These are phyloP conservation scores for Talaromyces amestolkiae DNA, from an alignment of 2,329 filamentous ascomycete genomes.

Conservation along the genomic window DNA sequence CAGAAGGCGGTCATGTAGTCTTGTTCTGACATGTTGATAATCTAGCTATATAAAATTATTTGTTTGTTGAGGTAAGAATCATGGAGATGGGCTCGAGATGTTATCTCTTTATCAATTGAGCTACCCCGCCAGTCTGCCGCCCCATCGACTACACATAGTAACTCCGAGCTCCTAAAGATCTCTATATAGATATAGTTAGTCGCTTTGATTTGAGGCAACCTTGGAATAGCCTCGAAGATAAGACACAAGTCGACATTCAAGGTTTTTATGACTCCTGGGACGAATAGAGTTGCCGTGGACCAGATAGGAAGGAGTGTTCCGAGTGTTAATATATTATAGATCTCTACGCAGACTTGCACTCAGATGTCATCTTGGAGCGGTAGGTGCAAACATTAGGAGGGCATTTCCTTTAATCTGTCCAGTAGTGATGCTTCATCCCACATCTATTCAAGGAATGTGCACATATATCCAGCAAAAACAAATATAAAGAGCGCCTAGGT, in stretches of 20 bases:
- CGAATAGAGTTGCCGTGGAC: not conserved
- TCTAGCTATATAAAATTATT: not conserved
- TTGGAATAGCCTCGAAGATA: not conserved
- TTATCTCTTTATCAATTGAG: not conserved
- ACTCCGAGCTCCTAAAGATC: not conserved
- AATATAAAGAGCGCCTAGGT: not conserved
- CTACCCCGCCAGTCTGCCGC: not conserved
- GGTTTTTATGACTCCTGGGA: not conserved
- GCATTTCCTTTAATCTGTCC: not conserved
- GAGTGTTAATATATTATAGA: not conserved
- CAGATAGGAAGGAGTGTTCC: not conserved
- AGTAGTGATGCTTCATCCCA: not conserved
- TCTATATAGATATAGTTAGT: not conserved
- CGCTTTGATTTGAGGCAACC: too few relatives aligned
- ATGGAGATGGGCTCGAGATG: not conserved
- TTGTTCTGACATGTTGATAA: not conserved
- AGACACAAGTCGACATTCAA: not conserved
- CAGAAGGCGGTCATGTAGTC: constrained; percentile 22
- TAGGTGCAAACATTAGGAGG: not conserved
- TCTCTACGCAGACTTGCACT: too few relatives aligned
- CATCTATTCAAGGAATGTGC: not conserved
- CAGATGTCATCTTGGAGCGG: too few relatives aligned
- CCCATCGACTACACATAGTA: not conserved
- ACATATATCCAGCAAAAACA: not conserved
- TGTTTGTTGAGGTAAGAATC: not conserved